A percentile compares a stretch with the other conserved stretches of the same genome.
Evolutionary conservation across 257 asterid genomes (phyloP).

Genomic region (Catharanthus roseus): DNA sequence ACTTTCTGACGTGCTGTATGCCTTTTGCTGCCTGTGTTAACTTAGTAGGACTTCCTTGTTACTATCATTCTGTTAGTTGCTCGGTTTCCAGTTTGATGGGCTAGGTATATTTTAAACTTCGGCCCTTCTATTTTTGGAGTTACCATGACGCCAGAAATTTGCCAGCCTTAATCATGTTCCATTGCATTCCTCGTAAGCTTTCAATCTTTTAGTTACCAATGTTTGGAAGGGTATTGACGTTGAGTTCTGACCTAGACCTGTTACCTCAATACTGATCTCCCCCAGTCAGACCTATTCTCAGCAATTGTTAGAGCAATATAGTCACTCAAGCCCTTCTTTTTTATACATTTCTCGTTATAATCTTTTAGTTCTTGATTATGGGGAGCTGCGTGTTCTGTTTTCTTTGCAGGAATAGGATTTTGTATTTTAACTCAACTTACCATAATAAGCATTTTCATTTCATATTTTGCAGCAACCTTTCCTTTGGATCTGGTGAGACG

Average conservation of each 20-base stretch:
- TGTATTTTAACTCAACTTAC: neutral
- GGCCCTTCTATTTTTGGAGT: neutral
- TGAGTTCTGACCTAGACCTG: neutral
- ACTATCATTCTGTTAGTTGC: neutral
- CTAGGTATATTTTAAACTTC: neutral
- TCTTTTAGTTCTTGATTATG: neutral
- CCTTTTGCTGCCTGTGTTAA: neutral
- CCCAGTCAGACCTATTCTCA: neutral
- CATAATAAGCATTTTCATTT: neutral
- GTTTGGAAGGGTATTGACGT: neutral
- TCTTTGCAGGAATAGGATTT: neutral
- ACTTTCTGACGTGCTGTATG: neutral
- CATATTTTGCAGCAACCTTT: constrained; percentile 55
- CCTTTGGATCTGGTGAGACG: constrained; percentile 95
- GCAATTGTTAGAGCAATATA: neutral
- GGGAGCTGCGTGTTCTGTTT: neutral
- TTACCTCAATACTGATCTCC: neutral
- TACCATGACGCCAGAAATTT: neutral
- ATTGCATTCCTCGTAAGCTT: too few species aligned
- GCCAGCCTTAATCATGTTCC: neutral
- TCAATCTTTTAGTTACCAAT: too few species aligned
- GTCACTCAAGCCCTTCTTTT: neutral
- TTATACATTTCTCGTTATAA: too few species aligned
- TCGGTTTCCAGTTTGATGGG: neutral
- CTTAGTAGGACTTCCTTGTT: neutral